Evolutionary conservation across 2,329 filamentous ascomycete genomes (phyloP).

Genomic region (Venturia oleaginea): DNA sequence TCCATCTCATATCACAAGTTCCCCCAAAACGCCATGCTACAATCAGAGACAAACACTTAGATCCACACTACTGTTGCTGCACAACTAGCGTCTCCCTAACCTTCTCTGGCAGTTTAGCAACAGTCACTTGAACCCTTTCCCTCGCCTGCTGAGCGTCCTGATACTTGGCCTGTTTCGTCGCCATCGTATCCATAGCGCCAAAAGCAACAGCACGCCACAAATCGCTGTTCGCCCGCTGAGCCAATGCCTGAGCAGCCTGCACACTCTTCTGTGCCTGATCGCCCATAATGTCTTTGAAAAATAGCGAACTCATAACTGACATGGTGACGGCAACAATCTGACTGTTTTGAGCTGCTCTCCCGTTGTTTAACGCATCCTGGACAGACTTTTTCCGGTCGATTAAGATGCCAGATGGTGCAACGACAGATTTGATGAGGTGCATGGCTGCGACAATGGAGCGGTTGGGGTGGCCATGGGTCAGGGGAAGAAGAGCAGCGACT

Average conservation of each 20-base stretch:
- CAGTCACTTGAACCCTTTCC: conserved; percentile 32
- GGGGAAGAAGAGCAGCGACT: conserved; percentile 55
- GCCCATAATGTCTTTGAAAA: conserved; percentile 75
- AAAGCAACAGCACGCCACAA: conserved; percentile 56
- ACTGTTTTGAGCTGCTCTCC: conserved; percentile 61
- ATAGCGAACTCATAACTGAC: conserved; percentile 72
- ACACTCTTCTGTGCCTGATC: conserved; percentile 43
- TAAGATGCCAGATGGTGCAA: conserved; percentile 52
- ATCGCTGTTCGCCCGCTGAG: conserved; percentile 38
- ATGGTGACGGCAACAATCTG: conserved; percentile 77
- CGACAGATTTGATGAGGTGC: conserved; percentile 60
- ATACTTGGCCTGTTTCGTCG: conserved; percentile 56
- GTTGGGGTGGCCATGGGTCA: conserved; percentile 62
- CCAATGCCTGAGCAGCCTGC: conserved; percentile 42
- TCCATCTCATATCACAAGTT: background rate
- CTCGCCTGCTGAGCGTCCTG: conserved; percentile 38
- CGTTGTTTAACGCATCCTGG: conserved; percentile 59
- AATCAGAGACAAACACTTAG: background rate
- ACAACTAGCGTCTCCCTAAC: conserved; percentile 14
- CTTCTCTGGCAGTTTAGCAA: conserved; percentile 18
- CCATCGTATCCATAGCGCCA: conserved; percentile 67
- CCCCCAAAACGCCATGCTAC: background rate
- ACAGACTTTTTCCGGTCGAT: conserved; percentile 75
- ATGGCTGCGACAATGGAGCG: conserved; percentile 69
- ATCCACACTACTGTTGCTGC: background rate